Conservation (phyloP, 441 rosid genomes). For the Dalechampia spathulata region DNA sequence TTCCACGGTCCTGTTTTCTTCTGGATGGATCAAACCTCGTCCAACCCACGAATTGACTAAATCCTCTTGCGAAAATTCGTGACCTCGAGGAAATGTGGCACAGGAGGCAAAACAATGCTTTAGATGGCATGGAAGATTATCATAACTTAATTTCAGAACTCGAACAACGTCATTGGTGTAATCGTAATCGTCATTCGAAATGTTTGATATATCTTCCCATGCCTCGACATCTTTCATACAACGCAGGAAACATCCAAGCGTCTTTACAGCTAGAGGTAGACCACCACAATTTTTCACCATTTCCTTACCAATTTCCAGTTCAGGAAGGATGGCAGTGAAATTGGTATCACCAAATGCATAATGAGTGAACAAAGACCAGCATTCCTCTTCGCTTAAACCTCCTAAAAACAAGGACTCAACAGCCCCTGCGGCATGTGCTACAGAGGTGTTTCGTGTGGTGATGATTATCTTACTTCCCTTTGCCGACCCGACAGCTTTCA, state of each 20-base stretch:
- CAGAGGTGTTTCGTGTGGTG: slow-evolving; percentile 18
- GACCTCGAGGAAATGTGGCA: neutral
- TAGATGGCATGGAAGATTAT: slow-evolving; percentile 21
- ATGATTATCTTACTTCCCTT: slow-evolving; percentile 22
- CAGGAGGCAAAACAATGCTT: slow-evolving; percentile 1
- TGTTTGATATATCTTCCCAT: too few relatives aligned
- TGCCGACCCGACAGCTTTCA: neutral
- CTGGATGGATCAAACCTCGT: neutral
- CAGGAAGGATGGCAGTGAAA: neutral
- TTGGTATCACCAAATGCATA: slow-evolving; percentile 15
- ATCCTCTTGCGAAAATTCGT: neutral
- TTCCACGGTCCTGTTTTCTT: neutral
- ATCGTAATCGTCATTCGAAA: neutral
- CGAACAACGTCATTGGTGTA: too few relatives aligned
- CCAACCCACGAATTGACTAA: neutral
- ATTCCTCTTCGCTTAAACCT: slow-evolving; percentile 10
- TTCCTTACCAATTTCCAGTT: slow-evolving; percentile 12
- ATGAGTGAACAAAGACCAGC: slow-evolving; percentile 16
- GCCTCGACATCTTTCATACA: slow-evolving; percentile 11
- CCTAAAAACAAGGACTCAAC: too few relatives aligned
- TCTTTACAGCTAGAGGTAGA: slow-evolving; percentile 25
- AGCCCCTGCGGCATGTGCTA: too few relatives aligned
- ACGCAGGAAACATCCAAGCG: slow-evolving; percentile 21
- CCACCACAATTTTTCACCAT: slow-evolving; percentile 25
- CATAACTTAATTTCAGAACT: slow-evolving; percentile 24